phyloP scores from a whole-genome alignment of 2,329 filamentous ascomycete genomes.

The Teratosphaeriaceae sp. region DNA sequence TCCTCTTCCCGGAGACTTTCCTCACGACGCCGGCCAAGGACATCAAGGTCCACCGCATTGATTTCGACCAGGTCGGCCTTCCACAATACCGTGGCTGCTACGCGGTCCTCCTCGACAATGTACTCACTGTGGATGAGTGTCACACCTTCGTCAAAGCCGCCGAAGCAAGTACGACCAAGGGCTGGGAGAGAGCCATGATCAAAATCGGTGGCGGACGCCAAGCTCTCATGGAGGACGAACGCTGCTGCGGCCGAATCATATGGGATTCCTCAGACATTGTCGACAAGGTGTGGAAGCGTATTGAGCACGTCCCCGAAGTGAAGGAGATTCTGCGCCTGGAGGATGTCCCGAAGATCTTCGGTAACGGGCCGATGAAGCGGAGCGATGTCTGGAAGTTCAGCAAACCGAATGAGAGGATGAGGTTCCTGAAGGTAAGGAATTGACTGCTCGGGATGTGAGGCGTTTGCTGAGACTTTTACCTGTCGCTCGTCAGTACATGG shows the following conservation, averaged over 20 bases:
- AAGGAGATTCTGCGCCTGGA: slow-evolving; percentile 33
- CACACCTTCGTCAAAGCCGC: slow-evolving; percentile 46
- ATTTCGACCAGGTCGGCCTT: slow-evolving; percentile 48
- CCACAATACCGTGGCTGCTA: slow-evolving; percentile 49
- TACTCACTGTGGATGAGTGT: slow-evolving; percentile 60
- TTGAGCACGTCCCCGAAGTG: slow-evolving; percentile 44
- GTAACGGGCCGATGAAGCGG: slow-evolving; percentile 36
- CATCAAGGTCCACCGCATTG: slow-evolving; percentile 44
- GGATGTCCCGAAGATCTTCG: slow-evolving; percentile 37
- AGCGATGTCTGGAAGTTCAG: slow-evolving; percentile 38
- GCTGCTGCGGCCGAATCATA: slow-evolving; percentile 71
- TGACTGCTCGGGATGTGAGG: slow-evolving; percentile 3
- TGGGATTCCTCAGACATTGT: slow-evolving; percentile 61
- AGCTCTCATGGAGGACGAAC: slow-evolving; percentile 48
- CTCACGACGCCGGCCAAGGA: slow-evolving; percentile 40
- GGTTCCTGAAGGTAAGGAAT: slow-evolving; percentile 72
- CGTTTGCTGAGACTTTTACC: neutral
- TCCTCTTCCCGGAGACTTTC: slow-evolving; percentile 33
- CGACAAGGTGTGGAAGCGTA: slow-evolving; percentile 55
- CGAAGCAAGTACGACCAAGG: slow-evolving; percentile 36
- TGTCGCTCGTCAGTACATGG: slow-evolving; percentile 44
- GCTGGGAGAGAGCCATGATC: slow-evolving; percentile 64
- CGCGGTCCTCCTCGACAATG: slow-evolving; percentile 58
- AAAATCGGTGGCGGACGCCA: slow-evolving; percentile 59
- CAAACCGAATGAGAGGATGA: slow-evolving; percentile 63